Evolutionary conservation across 371 early-diverging fungal genomes (phyloP).

Genomic region (Saksenaea vasiformis): DNA sequence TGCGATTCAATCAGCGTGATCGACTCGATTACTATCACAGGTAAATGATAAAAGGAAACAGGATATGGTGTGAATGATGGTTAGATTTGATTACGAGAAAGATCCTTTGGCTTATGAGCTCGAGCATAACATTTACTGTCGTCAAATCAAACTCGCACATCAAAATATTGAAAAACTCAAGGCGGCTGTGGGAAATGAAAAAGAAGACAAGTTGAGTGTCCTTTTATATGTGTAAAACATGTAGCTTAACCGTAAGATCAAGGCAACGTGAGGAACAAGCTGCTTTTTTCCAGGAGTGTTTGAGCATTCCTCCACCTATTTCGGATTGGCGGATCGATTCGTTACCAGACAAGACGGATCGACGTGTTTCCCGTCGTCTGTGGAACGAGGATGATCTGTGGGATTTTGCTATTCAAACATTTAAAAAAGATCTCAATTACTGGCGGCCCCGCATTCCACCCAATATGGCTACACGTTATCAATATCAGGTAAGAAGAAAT

Average conservation of each 20-base stretch:
- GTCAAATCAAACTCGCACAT: conserved; percentile 23
- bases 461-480: conserved; percentile 16
- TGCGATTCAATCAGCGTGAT: conserved; percentile 24
- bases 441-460: conserved; percentile 37
- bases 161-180: conserved; percentile 19
- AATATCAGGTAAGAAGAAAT: conserved; percentile 3
- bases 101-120: conserved; percentile 25
- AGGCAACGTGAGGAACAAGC: conserved; percentile 23
- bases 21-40: conserved; percentile 15
- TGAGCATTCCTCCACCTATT: conserved; percentile 11
- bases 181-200: not conserved
- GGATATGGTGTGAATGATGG: not conserved
- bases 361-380: conserved; percentile 8
- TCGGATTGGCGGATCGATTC: conserved; percentile 27
- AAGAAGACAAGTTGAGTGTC: conserved; percentile 4
- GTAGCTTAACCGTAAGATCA: not conserved
- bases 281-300: conserved; percentile 20
- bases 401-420: conserved; percentile 24
- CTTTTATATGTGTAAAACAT: not conserved
- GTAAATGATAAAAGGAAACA: conserved; percentile 10
- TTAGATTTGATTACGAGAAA: conserved; percentile 21
- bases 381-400: conserved; percentile 25
- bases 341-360: conserved; percentile 23
- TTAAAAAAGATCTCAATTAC: conserved; percentile 27
- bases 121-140: conserved; percentile 31